phyloP scores from a whole-genome alignment of 208 protist genomes.

The Trypanosomatidae sp. region DNA sequence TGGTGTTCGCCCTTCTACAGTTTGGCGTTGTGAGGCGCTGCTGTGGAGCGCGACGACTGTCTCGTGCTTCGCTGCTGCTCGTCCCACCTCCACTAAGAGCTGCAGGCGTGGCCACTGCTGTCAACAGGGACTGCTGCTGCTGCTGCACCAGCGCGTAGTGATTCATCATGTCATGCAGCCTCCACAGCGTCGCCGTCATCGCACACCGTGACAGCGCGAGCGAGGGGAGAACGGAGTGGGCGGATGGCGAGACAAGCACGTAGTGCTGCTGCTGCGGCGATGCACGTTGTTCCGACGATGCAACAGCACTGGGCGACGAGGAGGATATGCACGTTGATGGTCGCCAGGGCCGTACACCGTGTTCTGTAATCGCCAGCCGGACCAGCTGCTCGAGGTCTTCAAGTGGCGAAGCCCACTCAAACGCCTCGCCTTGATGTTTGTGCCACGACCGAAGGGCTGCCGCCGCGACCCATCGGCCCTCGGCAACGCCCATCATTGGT shows the following conservation, averaged over 20 bases:
- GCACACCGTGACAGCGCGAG: constrained; percentile 21
- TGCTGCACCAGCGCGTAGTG: constrained; percentile 17
- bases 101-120: neutral
- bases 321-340: neutral
- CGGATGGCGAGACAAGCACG: constrained; percentile 14
- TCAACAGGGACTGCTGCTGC: neutral
- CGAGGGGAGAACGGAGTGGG: constrained; percentile 12
- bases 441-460: constrained; percentile 26
- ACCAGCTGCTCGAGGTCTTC: constrained; percentile 6
- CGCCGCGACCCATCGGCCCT: constrained; percentile 12
- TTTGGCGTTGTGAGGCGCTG: neutral
- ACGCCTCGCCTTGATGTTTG: neutral
- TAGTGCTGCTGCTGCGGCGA: constrained; percentile 2
- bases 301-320: neutral
- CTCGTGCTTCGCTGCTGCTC: neutral
- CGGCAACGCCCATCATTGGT: constrained; percentile 10
- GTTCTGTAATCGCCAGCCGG: constrained; percentile 8
- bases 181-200: constrained; percentile 23
- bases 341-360: constrained; percentile 22
- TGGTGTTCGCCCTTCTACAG: neutral
- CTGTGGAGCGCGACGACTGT: neutral
- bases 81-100: neutral
- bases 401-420: neutral
- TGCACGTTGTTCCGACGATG: neutral
- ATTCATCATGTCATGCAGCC: constrained; percentile 47